Evolutionary conservation across 192 early-diverging fungal genomes (phyloP), one percentile per base, ranked within the genome.

Genomic region (Coemansia sp.): DNA sequence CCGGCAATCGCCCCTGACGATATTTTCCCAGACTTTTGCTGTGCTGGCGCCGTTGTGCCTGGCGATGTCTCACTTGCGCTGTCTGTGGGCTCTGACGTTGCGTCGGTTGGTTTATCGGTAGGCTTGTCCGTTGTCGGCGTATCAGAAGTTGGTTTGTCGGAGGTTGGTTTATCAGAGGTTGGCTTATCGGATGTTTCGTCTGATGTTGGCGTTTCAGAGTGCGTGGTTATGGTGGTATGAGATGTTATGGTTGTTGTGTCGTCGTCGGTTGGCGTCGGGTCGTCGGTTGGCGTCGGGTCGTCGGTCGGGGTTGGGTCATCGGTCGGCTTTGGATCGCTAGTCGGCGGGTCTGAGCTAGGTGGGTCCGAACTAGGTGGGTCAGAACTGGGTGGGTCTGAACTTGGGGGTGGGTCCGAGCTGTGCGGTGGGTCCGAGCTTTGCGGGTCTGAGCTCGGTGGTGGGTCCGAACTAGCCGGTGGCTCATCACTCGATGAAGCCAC

Each of bases 1-100:
- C 76, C 76, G 0, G 67, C 71, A 53, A 79, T 79, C 4, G 71
- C 71, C 0, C 76, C 76, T 0, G 65, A 63, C 23, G 68, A 51
- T 43, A 77, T 47, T 37, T 41, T 64, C 22, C 23, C 25, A 4
- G 55, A 39, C 27, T 57, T 50, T 6, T 25, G 22, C 27, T 39
- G 29, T 5, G n/a, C 14, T 3, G 17, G 21, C 19, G 35, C 17
- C 14, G 31, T 26, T 23, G 57, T 56, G 22, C 16, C 31, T 14
- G 57, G 16, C 57, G 29, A 39, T 26, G 51, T 45, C 14, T 45
- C 41, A 10, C 51, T 25, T 2, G 6, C 12, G 9, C 51, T 53
- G 41, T 45, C 41, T n/a, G 41, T 45, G 41, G 41, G 41, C 41
- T 45, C 16, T 12, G 41, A 45, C 14, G 41, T 45, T n/a, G 41